Percentiles rank a stretch among this genome's conserved stretches.
Conservation (phyloP, 108 stramenopile species). For the Fistulifera pelliculosa region DNA sequence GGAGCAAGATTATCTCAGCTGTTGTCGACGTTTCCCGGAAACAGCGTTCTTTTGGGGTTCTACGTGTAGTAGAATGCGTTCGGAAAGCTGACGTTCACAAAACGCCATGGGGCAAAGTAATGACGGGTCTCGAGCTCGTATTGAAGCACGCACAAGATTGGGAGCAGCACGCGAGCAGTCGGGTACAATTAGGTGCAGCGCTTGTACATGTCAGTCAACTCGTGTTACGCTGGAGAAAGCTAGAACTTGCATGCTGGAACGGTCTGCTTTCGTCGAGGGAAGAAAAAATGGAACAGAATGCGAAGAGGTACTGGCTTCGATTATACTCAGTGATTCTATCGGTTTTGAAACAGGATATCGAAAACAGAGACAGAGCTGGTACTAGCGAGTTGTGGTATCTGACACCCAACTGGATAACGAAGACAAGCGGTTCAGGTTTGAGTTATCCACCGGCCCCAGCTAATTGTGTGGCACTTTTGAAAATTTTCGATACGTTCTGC, state of each 20-base stretch:
- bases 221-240: constrained; percentile 86
- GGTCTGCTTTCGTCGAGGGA: constrained; percentile 45
- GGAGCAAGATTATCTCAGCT: constrained; percentile 65
- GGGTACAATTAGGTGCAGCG: constrained; percentile 64
- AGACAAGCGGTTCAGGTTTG: constrained; percentile 18
- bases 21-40: constrained; percentile 82
- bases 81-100: constrained; percentile 48
- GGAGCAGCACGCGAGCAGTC: constrained; percentile 89
- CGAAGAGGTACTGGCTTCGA: constrained; percentile 49
- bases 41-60: constrained; percentile 73
- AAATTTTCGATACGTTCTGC: constrained; percentile 72
- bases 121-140: constrained; percentile 88
- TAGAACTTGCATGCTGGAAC: constrained; percentile 92
- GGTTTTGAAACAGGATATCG: too few relatives aligned
- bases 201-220: constrained; percentile 59
- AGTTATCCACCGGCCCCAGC: constrained; percentile 8
- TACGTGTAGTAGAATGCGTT: constrained; percentile 63
- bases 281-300: constrained; percentile 28
- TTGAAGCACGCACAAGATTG: constrained; percentile 91
- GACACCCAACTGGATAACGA: constrained; percentile 66
- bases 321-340: constrained; percentile 21
- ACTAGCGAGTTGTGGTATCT: too few relatives aligned
- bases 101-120: constrained; percentile 76
- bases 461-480: constrained; percentile 40
- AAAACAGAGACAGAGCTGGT: too few relatives aligned